Base-by-base conservation (phyloP, 1,139 yeast species). In the Kodamaea sp. region DNA sequence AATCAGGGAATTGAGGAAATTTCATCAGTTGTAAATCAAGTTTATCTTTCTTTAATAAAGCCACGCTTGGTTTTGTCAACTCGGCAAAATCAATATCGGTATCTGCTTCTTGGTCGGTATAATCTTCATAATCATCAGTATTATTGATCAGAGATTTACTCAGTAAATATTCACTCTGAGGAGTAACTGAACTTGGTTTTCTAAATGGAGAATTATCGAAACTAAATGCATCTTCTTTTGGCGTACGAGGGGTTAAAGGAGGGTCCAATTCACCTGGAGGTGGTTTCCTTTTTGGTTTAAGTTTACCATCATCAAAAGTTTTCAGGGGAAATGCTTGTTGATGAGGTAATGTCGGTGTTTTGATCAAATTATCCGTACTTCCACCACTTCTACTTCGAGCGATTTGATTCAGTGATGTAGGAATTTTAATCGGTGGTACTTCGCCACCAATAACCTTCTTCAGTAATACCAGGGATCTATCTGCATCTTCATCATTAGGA, bases 231-330 rank as follows among this genome's bases (percentile, higher is more conserved):
- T 39, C 40, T 9, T 42, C 38, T 29, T 36, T 35, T 20, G 38
- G 43, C 7, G 40, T 23, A 15, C 30, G 11, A 7, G 39, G 10
- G 24, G 45, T 40, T 8, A 25, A 36, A 27, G 29, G 30, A 7
- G 29, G 35, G 8, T 35, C 43, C 9, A 27, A 30, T 10, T 6
- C 31, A 10, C 40, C 45, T 9, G 58, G 60, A 1, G 61, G 61
- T 4, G 59, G 59, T 30, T 54, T 55, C 12, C 61, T 43, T 20
- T 55, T 55, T 1, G 50, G 51, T 27, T 43, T 46, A 8, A 27
- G 5, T 36, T 42, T 40, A 8, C 23, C 27, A 8, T 36, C 36
- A 5, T 12, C 26, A 6, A 29, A 27, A 6, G 40, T 27, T 8
- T 37, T 37, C 12, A 12, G n/a, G 4, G 20, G 4, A 15, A 15